Evolutionary conservation across 352 stramenopile species (phyloP).

Genomic region (Phytophthora parvispora): DNA sequence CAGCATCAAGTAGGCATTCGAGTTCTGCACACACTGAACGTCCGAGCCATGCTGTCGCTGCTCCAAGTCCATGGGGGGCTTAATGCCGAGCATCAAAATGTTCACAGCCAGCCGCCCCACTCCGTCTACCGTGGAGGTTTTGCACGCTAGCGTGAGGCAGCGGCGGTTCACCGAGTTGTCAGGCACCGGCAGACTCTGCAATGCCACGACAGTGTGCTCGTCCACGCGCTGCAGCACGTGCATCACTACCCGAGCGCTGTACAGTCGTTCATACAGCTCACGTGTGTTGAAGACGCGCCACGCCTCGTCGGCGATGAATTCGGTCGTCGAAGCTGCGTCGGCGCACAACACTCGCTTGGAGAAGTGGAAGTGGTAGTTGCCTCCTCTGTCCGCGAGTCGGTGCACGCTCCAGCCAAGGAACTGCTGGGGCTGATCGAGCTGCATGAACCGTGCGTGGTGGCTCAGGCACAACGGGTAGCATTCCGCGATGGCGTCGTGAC

Average conservation of each 20-base stretch:
- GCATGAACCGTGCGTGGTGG: conserved; percentile 23
- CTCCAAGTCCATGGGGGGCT: conserved; percentile 19
- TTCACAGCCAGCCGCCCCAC: conserved; percentile 5
- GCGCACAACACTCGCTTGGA: conserved; percentile 31
- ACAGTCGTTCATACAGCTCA: conserved; percentile 33
- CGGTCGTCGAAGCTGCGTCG: conserved; percentile 3
- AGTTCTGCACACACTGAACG: conserved; percentile 34
- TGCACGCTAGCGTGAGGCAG: conserved; percentile 35
- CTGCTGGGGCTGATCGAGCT: neutral
- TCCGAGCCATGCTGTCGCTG: conserved; percentile 1
- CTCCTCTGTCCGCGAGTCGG: conserved; percentile 7
- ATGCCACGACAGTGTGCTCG: conserved; percentile 24
- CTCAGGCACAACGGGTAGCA: conserved; percentile 17
- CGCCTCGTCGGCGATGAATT: conserved; percentile 26
- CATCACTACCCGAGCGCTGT: conserved; percentile 28
- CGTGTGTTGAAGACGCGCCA: conserved; percentile 41
- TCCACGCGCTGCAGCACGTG: conserved; percentile 42
- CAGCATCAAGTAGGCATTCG: conserved; percentile 43
- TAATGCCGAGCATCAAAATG: conserved; percentile 31
- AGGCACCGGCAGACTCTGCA: conserved; percentile 37
- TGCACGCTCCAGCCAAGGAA: conserved; percentile 40
- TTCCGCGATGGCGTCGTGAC: conserved; percentile 16
- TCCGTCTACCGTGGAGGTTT: conserved; percentile 25
- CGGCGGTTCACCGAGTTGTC: conserved; percentile 28
- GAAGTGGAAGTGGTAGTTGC: conserved; percentile 48